Conservation (phyloP, 225 moss, liverwort and hornwort species). For the Anthoceros angustus region DNA sequence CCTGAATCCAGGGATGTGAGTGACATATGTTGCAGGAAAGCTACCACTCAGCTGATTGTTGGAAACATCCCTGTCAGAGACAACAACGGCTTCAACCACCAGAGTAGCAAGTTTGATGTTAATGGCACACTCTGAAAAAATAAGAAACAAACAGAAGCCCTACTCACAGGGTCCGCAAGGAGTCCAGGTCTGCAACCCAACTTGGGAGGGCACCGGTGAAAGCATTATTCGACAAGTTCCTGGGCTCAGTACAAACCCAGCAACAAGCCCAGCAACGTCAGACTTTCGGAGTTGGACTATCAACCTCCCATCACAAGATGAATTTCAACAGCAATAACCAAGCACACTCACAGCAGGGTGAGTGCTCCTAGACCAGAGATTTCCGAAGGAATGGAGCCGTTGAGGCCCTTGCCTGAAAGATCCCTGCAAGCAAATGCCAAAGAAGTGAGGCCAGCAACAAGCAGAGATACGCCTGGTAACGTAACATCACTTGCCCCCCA, state of each 20-base stretch:
- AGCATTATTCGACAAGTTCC: not conserved
- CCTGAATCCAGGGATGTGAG: too few relatives aligned
- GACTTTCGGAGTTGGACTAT: not conserved
- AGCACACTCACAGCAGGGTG: not conserved
- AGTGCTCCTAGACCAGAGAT: not conserved
- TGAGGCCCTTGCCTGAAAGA: not conserved
- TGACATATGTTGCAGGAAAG: too few relatives aligned
- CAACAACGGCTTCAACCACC: too few relatives aligned
- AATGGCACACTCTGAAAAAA: not conserved
- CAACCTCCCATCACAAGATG: not conserved
- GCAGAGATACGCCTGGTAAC: too few relatives aligned
- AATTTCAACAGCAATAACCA: not conserved
- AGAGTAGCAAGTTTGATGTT: too few relatives aligned
- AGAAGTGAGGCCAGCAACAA: not conserved
- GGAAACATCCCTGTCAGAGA: too few relatives aligned
- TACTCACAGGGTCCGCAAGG: not conserved
- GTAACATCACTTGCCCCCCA: not conserved
- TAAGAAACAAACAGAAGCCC: not conserved
- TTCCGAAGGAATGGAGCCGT: not conserved
- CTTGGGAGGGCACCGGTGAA: not conserved
- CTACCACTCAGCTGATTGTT: too few relatives aligned
- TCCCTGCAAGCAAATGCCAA: not conserved
- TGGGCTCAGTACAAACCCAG: not conserved
- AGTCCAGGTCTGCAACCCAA: not conserved
- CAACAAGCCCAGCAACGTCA: not conserved